phyloP scores from a whole-genome alignment of 352 stramenopile species.

The Saprolegnia parasitica region DNA sequence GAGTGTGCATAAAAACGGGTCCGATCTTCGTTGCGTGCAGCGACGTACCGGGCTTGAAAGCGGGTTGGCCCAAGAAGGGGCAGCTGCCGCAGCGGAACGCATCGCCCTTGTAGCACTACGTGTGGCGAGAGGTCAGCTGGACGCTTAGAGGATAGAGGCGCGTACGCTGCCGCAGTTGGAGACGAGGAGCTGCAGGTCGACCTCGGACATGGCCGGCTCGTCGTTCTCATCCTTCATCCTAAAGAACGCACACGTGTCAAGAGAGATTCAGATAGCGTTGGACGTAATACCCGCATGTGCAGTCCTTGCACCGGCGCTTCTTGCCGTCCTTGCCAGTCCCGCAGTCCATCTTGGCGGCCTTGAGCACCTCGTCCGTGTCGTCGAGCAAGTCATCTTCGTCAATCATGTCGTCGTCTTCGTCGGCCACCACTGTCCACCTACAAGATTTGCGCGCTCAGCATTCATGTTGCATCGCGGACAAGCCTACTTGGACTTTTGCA shows the following conservation, averaged over 20 bases:
- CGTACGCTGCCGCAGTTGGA: slow-evolving; percentile 81
- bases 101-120: slow-evolving; percentile 95
- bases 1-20: not conserved
- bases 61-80: slow-evolving; percentile 94
- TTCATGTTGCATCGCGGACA: not conserved
- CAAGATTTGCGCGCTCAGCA: not conserved
- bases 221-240: slow-evolving; percentile 70
- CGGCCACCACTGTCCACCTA: slow-evolving; percentile 62
- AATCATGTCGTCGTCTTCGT: slow-evolving; percentile 71
- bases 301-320: slow-evolving; percentile 96
- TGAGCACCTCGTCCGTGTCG: slow-evolving; percentile 75
- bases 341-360: slow-evolving; percentile 63
- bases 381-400: slow-evolving; percentile 82
- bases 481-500: slow-evolving; percentile 31
- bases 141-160: not conserved
- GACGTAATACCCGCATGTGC: slow-evolving; percentile 87
- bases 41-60: slow-evolving; percentile 86
- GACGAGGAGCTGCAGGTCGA: slow-evolving; percentile 68
- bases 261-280: slow-evolving; percentile 25
- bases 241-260: slow-evolving; percentile 33
- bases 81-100: slow-evolving; percentile 96
- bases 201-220: slow-evolving; percentile 66
- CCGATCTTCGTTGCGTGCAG: not conserved
- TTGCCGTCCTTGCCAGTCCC: slow-evolving; percentile 83
- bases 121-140: slow-evolving; percentile 35